phyloP scores from a whole-genome alignment of 148 eudicot species.

The Linanthus parryae region DNA sequence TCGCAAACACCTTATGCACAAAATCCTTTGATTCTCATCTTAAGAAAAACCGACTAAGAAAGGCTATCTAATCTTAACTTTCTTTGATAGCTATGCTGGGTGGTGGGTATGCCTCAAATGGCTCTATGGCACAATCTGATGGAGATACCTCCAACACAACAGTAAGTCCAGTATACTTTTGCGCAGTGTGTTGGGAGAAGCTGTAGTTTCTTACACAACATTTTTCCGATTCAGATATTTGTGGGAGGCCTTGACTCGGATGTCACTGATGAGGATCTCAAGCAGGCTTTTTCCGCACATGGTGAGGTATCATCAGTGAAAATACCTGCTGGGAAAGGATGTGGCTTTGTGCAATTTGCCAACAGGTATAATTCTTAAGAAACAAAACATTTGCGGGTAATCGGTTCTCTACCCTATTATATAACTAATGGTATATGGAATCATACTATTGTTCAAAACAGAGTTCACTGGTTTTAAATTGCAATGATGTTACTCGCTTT shows the following conservation, averaged over 20 bases:
- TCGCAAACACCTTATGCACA: too few species aligned
- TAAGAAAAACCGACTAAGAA: neutral
- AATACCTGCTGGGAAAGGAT: constrained; percentile 59
- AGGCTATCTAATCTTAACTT: constrained; percentile 6
- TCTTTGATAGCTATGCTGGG: constrained; percentile 38
- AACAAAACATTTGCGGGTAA: neutral
- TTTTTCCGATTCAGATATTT: constrained; percentile 35
- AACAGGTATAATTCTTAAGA: constrained; percentile 29
- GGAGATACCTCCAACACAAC: constrained; percentile 50
- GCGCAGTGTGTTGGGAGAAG: neutral
- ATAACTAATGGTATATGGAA: neutral
- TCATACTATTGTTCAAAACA: neutral
- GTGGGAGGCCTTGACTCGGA: constrained; percentile 63
- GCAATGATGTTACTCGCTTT: too few species aligned
- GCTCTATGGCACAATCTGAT: constrained; percentile 37
- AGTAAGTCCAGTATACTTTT: constrained; percentile 24
- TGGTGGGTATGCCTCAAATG: constrained; percentile 47
- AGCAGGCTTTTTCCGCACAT: constrained; percentile 44
- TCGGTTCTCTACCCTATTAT: neutral
- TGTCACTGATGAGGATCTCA: constrained; percentile 51
- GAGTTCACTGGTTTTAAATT: too few species aligned
- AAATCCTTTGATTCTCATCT: neutral
- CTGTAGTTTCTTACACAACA: neutral
- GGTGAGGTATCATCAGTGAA: constrained; percentile 54
- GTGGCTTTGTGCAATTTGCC: constrained; percentile 64